Evolutionary conservation across 352 stramenopile genomes (phyloP), one percentile per base, ranked within the genome.

Genomic region (Saprolegnia diclina): DNA sequence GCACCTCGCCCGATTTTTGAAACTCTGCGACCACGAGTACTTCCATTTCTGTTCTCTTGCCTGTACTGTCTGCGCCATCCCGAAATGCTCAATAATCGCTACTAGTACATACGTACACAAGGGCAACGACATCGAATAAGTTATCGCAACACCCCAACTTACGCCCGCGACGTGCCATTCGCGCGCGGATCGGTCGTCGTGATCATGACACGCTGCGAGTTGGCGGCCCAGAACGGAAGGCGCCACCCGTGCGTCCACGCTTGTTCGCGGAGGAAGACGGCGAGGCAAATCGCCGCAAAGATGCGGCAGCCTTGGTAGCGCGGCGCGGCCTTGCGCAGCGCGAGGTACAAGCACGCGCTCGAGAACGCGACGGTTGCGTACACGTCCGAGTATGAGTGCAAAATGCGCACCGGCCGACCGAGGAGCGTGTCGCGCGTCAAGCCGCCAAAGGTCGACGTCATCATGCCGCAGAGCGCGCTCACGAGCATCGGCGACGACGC

Each of bases 361-460:
- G 68, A 55, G 29, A 81, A 61, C 9, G 76, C 76, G 13, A 76
- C 74, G 14, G 71, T 76, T 7, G 76, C 76, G 44, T 82, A 82
- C 38, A 80, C 72, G 55, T 82, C 76, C 21, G 63, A 57, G 38
- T 80, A 67, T 24, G 73, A 77, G 61, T 80, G 75, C 59, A 82
- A 59, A 59, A 82, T 80, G 44, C 76, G 70, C 21, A 64, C 67
- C 13, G 73, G 75, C 32, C 73, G 55, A 72, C 72, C 52, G 37
- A 55, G 37, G 22, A 77, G 35, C 5, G 61, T 67, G 42, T 72
- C 65, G 21, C 76, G 73, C 37, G 78, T 79, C 16, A 82, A 50
- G 26, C 76, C 76, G 6, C 76, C 76, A 55, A 82, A 82, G 13
- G 76, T 82, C 0, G 76, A 72, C 4, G 76, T 82, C 24, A 82